Evolutionary conservation across 106 monocot genomes (phyloP).

Genomic region (Agapanthus africanus): DNA sequence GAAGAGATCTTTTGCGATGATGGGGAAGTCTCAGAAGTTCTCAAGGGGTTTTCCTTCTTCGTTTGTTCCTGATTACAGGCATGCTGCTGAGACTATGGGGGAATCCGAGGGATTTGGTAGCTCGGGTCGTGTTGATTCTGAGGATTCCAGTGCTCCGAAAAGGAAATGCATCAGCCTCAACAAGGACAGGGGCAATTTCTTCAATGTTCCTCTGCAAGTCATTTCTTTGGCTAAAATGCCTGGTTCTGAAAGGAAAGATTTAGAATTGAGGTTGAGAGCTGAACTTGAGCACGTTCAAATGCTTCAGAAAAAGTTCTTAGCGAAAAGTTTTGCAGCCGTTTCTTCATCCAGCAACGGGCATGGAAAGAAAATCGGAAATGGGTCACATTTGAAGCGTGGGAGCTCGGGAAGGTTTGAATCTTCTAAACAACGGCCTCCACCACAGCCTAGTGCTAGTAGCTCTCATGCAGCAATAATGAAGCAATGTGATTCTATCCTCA

Average conservation of each 20-base stretch:
- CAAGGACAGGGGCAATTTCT: conserved; percentile 24
- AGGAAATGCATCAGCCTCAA: conserved; percentile 82
- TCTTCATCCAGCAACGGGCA: conserved; percentile 28
- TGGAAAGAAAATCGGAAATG: conserved; percentile 15
- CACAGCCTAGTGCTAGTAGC: not conserved
- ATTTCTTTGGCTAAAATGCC: conserved; percentile 53
- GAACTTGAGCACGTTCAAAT: conserved; percentile 59
- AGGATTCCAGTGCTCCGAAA: conserved; percentile 60
- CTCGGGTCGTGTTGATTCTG: conserved; percentile 45
- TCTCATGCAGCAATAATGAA: conserved; percentile 43
- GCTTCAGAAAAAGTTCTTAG: conserved; percentile 44
- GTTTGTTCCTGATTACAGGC: conserved; percentile 32
- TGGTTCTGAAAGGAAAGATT: conserved; percentile 32
- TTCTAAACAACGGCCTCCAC: conserved; percentile 17
- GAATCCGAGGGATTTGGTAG: conserved; percentile 69
- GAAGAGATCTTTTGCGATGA: conserved; percentile 31
- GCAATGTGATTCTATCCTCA: conserved; percentile 67
- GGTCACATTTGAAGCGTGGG: conserved; percentile 32
- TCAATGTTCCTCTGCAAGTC: conserved; percentile 48
- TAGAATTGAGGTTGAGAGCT: conserved; percentile 36
- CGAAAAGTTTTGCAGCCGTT: conserved; percentile 9
- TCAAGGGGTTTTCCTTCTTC: conserved; percentile 29
- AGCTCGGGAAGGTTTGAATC: conserved; percentile 43
- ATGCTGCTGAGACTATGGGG: conserved; percentile 45
- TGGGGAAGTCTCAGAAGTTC: conserved; percentile 49